Conservation (phyloP, 345 rosid genomes). For the Rhodomyrtus tomentosa region DNA sequence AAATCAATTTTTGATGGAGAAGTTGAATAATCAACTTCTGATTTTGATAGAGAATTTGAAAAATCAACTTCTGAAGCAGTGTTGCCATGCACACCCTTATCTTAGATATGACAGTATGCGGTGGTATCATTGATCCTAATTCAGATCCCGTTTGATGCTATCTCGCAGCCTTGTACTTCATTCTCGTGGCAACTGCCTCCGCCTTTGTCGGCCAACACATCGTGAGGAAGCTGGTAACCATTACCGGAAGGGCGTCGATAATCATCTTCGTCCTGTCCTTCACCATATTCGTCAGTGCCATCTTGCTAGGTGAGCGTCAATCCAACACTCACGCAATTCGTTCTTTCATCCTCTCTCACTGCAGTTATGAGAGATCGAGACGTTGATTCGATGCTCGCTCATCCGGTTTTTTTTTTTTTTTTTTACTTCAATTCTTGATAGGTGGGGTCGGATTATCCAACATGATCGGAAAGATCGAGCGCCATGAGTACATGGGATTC, state of each 20-base stretch:
- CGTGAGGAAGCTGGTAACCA: neutral
- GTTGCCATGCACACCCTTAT: too few species aligned
- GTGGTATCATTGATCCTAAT: neutral
- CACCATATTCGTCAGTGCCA: slow-evolving; percentile 13
- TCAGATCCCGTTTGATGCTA: neutral
- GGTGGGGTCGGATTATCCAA: slow-evolving; percentile 18
- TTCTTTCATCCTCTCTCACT: neutral
- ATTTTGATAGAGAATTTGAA: too few species aligned
- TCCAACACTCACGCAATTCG: neutral
- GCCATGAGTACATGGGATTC: slow-evolving; percentile 17
- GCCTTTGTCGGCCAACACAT: slow-evolving; percentile 6
- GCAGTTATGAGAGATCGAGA: neutral
- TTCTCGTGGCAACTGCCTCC: neutral
- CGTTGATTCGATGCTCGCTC: neutral
- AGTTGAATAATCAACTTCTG: too few species aligned
- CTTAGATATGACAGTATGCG: neutral
- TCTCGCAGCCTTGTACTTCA: slow-evolving; percentile 8
- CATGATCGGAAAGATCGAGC: slow-evolving; percentile 13
- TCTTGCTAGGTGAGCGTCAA: slow-evolving; percentile 4
- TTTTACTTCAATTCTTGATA: neutral
- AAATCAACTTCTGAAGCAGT: too few species aligned
- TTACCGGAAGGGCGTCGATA: slow-evolving; percentile 12
- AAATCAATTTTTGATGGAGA: too few species aligned
- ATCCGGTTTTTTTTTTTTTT: too few species aligned
- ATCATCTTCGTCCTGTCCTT: slow-evolving; percentile 5